Evolutionary conservation across 306 rosid genomes (phyloP).

Genomic region (Hippophae tibetana): DNA sequence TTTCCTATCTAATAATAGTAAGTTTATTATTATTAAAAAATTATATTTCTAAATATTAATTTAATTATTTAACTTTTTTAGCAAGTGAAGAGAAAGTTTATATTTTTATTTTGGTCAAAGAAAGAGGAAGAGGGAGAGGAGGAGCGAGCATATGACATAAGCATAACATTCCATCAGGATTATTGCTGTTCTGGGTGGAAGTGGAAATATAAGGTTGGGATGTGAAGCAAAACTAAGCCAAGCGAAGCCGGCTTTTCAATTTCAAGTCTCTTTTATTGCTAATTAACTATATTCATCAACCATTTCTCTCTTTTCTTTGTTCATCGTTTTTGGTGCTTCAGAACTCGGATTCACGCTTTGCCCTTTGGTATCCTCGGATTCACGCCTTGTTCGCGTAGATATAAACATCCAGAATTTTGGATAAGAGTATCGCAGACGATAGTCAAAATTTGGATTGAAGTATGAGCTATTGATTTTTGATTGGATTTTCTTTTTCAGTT

Average conservation of each 20-base stretch:
- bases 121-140: background rate
- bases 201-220: background rate
- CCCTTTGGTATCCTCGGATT: slow-evolving; percentile 17
- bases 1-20: no score
- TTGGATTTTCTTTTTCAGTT: slow-evolving; percentile 8
- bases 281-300: background rate
- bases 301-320: background rate
- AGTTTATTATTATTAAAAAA: no score
- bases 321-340: slow-evolving; percentile 11
- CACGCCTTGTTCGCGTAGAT: slow-evolving; percentile 15
- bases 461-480: slow-evolving; percentile 25
- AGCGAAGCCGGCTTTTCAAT: slow-evolving; percentile 23
- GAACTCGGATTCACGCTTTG: slow-evolving; percentile 25
- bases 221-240: slow-evolving; percentile 3
- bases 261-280: slow-evolving; percentile 9
- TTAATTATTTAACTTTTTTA: no score
- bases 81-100: background rate
- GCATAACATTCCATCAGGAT: background rate
- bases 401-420: slow-evolving; percentile 16
- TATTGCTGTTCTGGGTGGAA: background rate
- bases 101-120: background rate
- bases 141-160: background rate
- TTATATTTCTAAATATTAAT: no score
- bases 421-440: slow-evolving; percentile 15
- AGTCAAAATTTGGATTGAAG: slow-evolving; percentile 24